Percentiles rank a stretch among this genome's conserved stretches.
Conservation (phyloP, 805 yeast genomes). For the Monosporozyma yasuniensis region DNA sequence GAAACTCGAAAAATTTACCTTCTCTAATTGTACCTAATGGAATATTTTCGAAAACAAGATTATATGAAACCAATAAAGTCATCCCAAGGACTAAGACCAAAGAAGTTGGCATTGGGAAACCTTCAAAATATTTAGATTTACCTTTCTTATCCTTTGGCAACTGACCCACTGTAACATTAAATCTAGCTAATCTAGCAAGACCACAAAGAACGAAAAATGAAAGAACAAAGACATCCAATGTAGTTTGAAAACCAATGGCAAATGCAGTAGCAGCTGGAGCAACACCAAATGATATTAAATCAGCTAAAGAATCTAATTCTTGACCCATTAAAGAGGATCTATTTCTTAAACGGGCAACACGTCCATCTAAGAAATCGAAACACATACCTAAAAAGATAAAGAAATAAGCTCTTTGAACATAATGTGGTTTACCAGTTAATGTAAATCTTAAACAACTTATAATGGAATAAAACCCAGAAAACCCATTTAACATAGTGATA, state of each 20-base stretch:
- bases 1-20: constrained; percentile 61
- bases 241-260: constrained; percentile 79
- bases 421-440: constrained; percentile 56
- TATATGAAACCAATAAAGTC: constrained; percentile 55
- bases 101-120: constrained; percentile 90
- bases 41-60: constrained; percentile 40
- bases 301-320: constrained; percentile 94
- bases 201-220: constrained; percentile 89
- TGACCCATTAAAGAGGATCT: constrained; percentile 93
- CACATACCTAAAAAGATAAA: constrained; percentile 86
- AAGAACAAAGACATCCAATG: constrained; percentile 67
- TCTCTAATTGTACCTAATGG: constrained; percentile 58
- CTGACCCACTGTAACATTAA: constrained; percentile 86
- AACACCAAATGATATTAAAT: constrained; percentile 87
- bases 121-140: constrained; percentile 87
- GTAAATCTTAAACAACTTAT: constrained; percentile 78
- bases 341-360: constrained; percentile 90
- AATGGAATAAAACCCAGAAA: constrained; percentile 86
- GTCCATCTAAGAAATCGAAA: constrained; percentile 94
- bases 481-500: constrained; percentile 89
- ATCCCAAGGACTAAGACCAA: constrained; percentile 62
- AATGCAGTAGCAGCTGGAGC: constrained; percentile 93
- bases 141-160: constrained; percentile 86
- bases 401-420: constrained; percentile 80
- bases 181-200: constrained; percentile 85